Conservation (phyloP, 495 filamentous ascomycete genomes). For the Margaritispora aquatica region DNA sequence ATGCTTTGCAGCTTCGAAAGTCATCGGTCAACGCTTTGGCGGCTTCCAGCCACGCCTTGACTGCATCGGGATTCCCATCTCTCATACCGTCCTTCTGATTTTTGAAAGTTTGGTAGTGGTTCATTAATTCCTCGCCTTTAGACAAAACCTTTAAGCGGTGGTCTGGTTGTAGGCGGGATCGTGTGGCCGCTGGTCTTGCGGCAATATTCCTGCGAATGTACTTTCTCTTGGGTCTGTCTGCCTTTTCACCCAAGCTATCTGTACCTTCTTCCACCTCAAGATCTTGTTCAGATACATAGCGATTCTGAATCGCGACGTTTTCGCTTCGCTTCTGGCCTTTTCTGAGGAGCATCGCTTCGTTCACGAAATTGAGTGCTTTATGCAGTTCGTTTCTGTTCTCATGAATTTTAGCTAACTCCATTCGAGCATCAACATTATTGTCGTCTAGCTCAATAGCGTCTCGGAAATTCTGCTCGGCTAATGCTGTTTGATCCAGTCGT, state of each 20-base stretch:
- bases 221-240: conserved; percentile 21
- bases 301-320: background rate
- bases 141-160: background rate
- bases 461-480: conserved; percentile 70
- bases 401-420: conserved; percentile 73
- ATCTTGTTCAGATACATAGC: too few species aligned
- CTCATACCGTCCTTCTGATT: conserved; percentile 44
- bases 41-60: conserved; percentile 64
- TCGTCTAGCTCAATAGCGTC: conserved; percentile 63
- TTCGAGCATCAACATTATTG: conserved; percentile 62
- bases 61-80: conserved; percentile 45
- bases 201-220: background rate
- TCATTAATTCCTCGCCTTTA: conserved; percentile 44
- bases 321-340: conserved; percentile 20
- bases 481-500: conserved; percentile 49
- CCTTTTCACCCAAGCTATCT: conserved; percentile 32
- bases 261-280: too few species aligned
- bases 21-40: conserved; percentile 71
- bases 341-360: conserved; percentile 60
- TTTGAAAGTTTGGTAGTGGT: conserved; percentile 49
- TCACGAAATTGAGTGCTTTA: conserved; percentile 66
- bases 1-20: conserved; percentile 67
- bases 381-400: conserved; percentile 61
- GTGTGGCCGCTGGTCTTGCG: background rate
- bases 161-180: background rate